A percentile compares a stretch with the other conserved stretches of the same genome.
phyloP scores from a whole-genome alignment of 106 monocot genomes.

The Phalaenopsis aphrodite region DNA sequence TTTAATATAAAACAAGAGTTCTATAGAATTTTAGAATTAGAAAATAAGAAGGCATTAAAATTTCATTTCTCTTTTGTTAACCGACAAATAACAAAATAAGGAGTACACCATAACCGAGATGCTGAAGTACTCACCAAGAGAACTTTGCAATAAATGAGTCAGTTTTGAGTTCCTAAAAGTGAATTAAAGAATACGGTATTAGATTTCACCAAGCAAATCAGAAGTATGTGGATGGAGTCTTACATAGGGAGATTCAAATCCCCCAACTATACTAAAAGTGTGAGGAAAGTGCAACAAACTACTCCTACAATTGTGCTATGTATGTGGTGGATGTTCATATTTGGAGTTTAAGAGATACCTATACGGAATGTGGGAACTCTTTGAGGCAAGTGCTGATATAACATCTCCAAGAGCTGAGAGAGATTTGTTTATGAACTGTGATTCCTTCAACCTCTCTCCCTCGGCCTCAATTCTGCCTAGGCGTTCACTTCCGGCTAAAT shows the following conservation, averaged over 20 bases:
- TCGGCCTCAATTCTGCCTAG: constrained; percentile 77
- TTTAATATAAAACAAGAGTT: not conserved
- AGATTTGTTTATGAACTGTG: constrained; percentile 96
- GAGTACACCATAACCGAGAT: not conserved
- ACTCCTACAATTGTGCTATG: not conserved
- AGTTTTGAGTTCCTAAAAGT: constrained; percentile 84
- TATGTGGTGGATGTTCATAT: not conserved
- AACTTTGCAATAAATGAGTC: constrained; percentile 91
- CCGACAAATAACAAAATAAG: not conserved
- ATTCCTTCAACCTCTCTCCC: constrained; percentile 89
- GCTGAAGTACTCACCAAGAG: constrained; percentile 45
- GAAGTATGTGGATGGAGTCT: not conserved
- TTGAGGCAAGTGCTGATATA: constrained; percentile 81
- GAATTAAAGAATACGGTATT: not conserved
- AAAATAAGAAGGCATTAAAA: not conserved
- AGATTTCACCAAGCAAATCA: not conserved
- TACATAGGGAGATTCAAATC: not conserved
- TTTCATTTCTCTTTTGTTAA: not conserved
- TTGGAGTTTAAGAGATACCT: constrained; percentile 22
- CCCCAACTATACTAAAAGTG: not conserved
- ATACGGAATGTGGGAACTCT: constrained; percentile 86
- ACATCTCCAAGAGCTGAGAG: constrained; percentile 92
- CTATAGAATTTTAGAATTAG: not conserved
- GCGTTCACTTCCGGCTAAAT: constrained; percentile 95
- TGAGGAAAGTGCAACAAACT: not conserved